Conservation (phyloP, 2,329 filamentous ascomycete species). For the Pleurostoma richardsiae region DNA sequence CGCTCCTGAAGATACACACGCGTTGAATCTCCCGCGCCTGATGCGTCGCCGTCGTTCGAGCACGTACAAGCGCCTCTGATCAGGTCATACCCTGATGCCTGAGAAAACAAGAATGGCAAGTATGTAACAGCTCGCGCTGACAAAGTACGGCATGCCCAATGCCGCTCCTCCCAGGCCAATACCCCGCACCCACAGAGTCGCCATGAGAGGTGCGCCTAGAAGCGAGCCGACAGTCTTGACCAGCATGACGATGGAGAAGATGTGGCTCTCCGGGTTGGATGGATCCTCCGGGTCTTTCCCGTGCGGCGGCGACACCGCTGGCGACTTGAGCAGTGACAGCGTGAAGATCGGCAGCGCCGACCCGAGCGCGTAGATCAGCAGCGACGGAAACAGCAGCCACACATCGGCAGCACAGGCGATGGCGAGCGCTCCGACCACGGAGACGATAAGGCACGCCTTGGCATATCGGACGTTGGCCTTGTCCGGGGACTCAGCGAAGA, state of each 20-base stretch:
- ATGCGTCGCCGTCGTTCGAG: too few species aligned
- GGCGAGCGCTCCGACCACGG: conserved; percentile 33
- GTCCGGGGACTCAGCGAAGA: conserved; percentile 17
- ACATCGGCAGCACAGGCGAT: conserved; percentile 33
- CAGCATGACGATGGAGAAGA: conserved; percentile 48
- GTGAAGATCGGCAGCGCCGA: conserved; percentile 46
- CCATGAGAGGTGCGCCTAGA: conserved; percentile 41
- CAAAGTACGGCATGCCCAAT: conserved; percentile 33
- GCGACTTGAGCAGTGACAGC: conserved; percentile 40
- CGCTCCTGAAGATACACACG: too few species aligned
- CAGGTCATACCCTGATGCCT: neutral
- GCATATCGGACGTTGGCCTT: conserved; percentile 26
- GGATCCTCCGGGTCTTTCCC: conserved; percentile 5
- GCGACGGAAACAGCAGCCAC: conserved; percentile 33
- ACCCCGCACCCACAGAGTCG: conserved; percentile 38
- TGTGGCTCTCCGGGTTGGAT: conserved; percentile 28
- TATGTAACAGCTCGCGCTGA: conserved; percentile 31
- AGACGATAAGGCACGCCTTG: conserved; percentile 28
- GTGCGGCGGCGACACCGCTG: conserved; percentile 18
- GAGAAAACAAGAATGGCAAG: conserved; percentile 25
- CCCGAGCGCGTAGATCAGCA: conserved; percentile 41
- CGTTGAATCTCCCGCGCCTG: too few species aligned
- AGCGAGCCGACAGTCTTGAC: conserved; percentile 42
- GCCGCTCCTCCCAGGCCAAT: conserved; percentile 28
- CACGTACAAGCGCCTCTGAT: too few species aligned